These are phyloP conservation scores for Tuber indicum DNA, from an alignment of 495 filamentous ascomycete genomes.

Conservation along the genomic window DNA sequence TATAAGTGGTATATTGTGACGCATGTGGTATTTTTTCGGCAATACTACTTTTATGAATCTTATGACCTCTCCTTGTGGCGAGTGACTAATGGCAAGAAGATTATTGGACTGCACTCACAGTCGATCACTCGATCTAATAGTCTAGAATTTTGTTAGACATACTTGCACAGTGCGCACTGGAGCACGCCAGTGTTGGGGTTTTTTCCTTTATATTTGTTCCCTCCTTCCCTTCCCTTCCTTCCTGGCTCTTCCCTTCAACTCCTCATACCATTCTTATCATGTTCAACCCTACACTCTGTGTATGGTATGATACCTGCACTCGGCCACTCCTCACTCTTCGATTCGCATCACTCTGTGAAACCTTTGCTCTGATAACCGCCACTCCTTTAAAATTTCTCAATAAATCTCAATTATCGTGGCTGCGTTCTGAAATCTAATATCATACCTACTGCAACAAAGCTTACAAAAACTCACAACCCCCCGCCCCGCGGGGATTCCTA, in stretches of 20 bases:
- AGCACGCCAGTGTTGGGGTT: no score
- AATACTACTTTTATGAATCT: not conserved
- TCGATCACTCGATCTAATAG: not conserved
- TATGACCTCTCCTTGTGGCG: not conserved
- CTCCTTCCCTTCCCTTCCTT: no score
- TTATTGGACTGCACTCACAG: not conserved
- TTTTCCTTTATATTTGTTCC: no score
- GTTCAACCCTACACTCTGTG: no score
- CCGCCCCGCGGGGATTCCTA: not conserved
- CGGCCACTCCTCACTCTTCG: no score
- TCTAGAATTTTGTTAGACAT: not conserved
- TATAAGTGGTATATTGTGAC: not conserved
- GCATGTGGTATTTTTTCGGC: not conserved
- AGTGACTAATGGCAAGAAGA: not conserved
- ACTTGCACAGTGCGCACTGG: no score
- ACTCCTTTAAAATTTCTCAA: no score
- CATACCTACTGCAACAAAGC: not conserved
- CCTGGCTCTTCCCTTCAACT: no score
- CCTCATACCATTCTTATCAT: no score
- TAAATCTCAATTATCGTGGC: not conserved
- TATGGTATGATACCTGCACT: no score
- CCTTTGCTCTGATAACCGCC: no score
- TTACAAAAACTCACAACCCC: not conserved
- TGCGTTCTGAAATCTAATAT: not conserved
- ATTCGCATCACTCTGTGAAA: no score